phyloP scores from a whole-genome alignment of 2,329 filamentous ascomycete genomes.

The Metarhizium anisopliae region DNA sequence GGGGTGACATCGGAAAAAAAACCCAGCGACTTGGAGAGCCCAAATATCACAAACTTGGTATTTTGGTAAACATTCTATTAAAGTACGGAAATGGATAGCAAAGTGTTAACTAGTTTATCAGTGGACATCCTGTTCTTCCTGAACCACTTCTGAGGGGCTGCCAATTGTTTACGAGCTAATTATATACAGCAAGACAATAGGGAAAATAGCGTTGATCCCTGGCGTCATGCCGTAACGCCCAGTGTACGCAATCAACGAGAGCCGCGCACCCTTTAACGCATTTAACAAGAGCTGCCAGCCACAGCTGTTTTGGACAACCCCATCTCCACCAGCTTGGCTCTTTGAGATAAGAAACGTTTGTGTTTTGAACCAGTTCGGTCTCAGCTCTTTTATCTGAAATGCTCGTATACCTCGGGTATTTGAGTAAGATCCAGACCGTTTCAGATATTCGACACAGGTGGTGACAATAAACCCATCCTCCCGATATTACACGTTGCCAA shows the following conservation, averaged over 20 bases:
- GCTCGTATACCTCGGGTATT: neutral
- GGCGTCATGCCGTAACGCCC: too few relatives aligned
- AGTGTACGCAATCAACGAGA: too few relatives aligned
- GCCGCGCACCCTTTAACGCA: too few relatives aligned
- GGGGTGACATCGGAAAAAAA: neutral
- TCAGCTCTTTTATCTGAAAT: too few relatives aligned
- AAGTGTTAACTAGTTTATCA: too few relatives aligned
- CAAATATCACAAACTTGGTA: neutral
- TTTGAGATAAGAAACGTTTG: too few relatives aligned
- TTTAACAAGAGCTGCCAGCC: too few relatives aligned
- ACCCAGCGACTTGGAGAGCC: slow-evolving; percentile 1
- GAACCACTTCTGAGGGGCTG: neutral
- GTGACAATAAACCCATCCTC: neutral
- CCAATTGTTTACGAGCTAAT: neutral
- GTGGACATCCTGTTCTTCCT: neutral
- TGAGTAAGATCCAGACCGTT: neutral
- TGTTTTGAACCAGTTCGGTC: too few relatives aligned
- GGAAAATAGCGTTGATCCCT: neutral
- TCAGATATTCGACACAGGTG: neutral
- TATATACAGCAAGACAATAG: neutral
- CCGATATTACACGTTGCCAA: neutral
- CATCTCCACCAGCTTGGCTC: too few relatives aligned
- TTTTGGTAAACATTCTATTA: neutral
- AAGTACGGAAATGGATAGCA: neutral
- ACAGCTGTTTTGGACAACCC: too few relatives aligned